Evolutionary conservation across 441 rosid species (phyloP).

Genomic region (Capsella rubella): DNA sequence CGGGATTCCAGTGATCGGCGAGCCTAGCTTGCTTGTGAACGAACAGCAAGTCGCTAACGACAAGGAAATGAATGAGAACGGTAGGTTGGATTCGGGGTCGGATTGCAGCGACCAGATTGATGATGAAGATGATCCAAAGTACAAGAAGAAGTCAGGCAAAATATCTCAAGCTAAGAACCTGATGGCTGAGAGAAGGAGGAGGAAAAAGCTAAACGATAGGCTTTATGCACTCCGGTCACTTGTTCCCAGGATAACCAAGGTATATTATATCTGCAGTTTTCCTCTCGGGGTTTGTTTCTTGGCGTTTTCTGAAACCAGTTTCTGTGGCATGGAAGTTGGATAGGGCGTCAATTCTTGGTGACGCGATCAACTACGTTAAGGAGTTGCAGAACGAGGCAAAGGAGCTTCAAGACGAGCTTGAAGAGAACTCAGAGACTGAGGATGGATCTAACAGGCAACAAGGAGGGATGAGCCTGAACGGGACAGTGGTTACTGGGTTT

Average conservation of each 20-base stretch:
- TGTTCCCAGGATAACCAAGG: conserved; percentile 75
- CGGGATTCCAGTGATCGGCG: conserved; percentile 47
- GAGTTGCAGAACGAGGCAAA: conserved; percentile 76
- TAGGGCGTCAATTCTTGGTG: conserved; percentile 87
- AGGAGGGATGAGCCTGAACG: conserved; percentile 47
- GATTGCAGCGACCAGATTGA: conserved; percentile 88
- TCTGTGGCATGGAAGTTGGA: conserved; percentile 59
- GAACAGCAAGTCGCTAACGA: conserved; percentile 52
- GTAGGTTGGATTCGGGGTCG: conserved; percentile 66
- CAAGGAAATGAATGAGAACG: conserved; percentile 57
- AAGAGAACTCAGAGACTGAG: conserved; percentile 75
- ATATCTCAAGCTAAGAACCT: conserved; percentile 68
- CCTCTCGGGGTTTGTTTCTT: neutral
- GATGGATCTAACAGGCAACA: conserved; percentile 51
- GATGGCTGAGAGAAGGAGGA: conserved; percentile 68
- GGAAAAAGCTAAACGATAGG: conserved; percentile 75
- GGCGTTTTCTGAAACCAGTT: conserved; percentile 17
- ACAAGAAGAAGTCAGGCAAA: conserved; percentile 55
- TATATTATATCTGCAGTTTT: conserved; percentile 12
- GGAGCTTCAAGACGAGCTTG: conserved; percentile 88
- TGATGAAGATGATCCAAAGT: conserved; percentile 70
- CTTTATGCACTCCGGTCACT: conserved; percentile 67
- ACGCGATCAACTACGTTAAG: conserved; percentile 83
- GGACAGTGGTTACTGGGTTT: conserved; percentile 47
- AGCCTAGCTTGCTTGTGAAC: conserved; percentile 45